Percentiles rank a stretch among this genome's conserved stretches.
These are phyloP conservation scores for Avena insularis DNA, from an alignment of 176 grass and related monocot species.

Conservation along the genomic window DNA sequence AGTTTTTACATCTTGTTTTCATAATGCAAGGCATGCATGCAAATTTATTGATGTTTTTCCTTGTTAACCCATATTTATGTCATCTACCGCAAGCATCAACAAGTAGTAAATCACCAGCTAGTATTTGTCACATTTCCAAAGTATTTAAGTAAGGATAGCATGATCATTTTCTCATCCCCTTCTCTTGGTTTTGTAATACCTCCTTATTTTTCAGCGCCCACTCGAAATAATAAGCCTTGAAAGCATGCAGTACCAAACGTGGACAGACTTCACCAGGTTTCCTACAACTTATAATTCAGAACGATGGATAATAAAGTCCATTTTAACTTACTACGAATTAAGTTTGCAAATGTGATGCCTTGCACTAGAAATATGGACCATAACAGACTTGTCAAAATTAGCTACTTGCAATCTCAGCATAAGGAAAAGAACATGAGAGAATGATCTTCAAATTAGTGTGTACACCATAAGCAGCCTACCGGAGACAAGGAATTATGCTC, in stretches of 20 bases:
- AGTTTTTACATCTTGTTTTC: not conserved
- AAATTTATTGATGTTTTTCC: not conserved
- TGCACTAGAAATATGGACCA: not conserved
- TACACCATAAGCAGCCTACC: not conserved
- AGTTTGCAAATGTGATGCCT: not conserved
- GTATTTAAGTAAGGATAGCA: not conserved
- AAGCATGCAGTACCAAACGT: not conserved
- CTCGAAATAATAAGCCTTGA: slow-evolving; percentile 7
- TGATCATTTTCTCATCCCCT: not conserved
- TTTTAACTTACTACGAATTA: not conserved
- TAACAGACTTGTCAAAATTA: not conserved
- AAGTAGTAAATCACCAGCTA: not conserved
- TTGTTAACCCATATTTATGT: not conserved
- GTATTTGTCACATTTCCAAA: not conserved
- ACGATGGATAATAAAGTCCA: not conserved
- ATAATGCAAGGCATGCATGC: not conserved
- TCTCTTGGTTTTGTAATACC: not conserved
- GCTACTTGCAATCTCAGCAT: not conserved
- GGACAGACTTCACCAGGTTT: not conserved
- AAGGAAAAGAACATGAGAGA: not conserved
- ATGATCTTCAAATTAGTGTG: not conserved
- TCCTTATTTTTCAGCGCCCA: not conserved
- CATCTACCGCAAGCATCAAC: not conserved
- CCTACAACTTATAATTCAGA: not conserved
- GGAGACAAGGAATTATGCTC: not conserved